Conservation (phyloP, 257 asterid genomes). For the Mentha longifolia region DNA sequence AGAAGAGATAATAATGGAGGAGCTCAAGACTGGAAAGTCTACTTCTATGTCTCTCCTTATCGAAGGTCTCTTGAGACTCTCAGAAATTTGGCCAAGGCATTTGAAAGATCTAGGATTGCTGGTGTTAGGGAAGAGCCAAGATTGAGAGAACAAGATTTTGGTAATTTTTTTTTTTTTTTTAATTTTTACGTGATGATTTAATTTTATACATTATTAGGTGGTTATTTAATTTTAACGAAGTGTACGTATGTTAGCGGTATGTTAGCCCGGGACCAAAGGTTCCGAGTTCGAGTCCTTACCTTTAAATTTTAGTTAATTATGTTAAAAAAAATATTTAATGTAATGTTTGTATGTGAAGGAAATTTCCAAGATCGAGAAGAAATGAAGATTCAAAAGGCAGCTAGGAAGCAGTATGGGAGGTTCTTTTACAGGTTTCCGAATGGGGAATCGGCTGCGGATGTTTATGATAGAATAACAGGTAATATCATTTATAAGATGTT, state of each 20-base stretch:
- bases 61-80: slow-evolving; percentile 58
- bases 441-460: slow-evolving; percentile 92
- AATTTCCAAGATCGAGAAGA: slow-evolving; percentile 74
- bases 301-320: too few species aligned
- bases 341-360: slow-evolving; percentile 45
- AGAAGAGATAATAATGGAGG: slow-evolving; percentile 33
- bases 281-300: too few species aligned
- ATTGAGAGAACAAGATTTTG: slow-evolving; percentile 78
- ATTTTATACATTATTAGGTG: too few species aligned
- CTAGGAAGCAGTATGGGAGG: slow-evolving; percentile 63
- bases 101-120: slow-evolving; percentile 68
- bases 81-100: slow-evolving; percentile 68
- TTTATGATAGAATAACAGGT: slow-evolving; percentile 87
- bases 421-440: slow-evolving; percentile 78
- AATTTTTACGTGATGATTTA: too few species aligned
- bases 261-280: too few species aligned
- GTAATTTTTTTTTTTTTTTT: slow-evolving; percentile 31
- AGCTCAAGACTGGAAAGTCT: slow-evolving; percentile 67
- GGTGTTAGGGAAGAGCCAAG: slow-evolving; percentile 85
- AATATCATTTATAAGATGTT: too few species aligned
- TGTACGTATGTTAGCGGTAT: too few species aligned
- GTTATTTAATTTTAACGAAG: too few species aligned
- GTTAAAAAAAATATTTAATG: too few species aligned
- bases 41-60: slow-evolving; percentile 78
- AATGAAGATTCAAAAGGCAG: slow-evolving; percentile 73